Conservation (phyloP, 108 stramenopile species). For the Conticribra guillardii region DNA sequence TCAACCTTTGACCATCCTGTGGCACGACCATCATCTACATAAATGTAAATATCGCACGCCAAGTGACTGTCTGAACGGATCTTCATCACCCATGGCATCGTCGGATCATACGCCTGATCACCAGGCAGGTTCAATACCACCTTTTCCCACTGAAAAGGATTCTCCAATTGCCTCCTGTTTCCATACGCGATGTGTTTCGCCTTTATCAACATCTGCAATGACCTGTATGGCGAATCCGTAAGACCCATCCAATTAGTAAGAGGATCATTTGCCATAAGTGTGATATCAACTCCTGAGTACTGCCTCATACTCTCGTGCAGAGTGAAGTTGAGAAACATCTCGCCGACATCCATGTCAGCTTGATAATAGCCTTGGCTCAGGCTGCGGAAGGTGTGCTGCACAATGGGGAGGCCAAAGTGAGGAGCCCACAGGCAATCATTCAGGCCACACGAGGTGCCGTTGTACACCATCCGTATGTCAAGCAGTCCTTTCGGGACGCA, state of each 20-base stretch:
- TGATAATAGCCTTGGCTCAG: constrained; percentile 22
- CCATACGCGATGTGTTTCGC: constrained; percentile 21
- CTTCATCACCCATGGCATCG: constrained; percentile 32
- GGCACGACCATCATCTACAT: constrained; percentile 36
- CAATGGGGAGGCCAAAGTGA: constrained; percentile 44
- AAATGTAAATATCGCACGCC: constrained; percentile 19
- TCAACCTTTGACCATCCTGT: background rate
- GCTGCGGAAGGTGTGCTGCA: constrained; percentile 2
- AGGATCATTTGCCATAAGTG: constrained; percentile 5
- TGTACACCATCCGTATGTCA: constrained; percentile 56
- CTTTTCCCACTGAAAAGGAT: constrained; percentile 28
- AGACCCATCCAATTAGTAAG: constrained; percentile 33
- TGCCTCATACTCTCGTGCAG: constrained; percentile 16
- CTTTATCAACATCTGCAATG: constrained; percentile 10
- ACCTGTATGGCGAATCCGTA: constrained; percentile 35
- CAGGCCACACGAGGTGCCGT: constrained; percentile 48
- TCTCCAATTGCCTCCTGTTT: background rate
- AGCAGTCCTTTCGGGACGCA: constrained; percentile 47
- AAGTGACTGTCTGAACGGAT: background rate
- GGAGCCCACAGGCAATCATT: constrained; percentile 51
- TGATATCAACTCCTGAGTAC: constrained; percentile 42
- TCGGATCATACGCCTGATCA: constrained; percentile 6
- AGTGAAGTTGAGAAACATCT: constrained; percentile 54
- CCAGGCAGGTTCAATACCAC: constrained; percentile 21
- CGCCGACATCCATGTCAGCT: constrained; percentile 49